Base-by-base conservation (phyloP, 768 basidiomycete genomes). In the Gymnopilus dilepis region DNA sequence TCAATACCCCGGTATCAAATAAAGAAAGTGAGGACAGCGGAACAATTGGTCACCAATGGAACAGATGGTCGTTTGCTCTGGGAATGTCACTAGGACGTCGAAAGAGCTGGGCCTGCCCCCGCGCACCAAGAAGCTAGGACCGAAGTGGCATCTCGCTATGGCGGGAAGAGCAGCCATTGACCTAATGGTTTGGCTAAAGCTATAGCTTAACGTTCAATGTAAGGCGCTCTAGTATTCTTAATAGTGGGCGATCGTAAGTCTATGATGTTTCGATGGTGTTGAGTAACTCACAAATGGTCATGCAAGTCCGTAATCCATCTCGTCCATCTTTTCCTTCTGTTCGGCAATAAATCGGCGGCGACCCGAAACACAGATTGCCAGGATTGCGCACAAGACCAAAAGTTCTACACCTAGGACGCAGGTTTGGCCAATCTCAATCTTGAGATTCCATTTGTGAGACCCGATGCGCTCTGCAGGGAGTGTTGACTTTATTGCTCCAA, bases 401-500 rank as follows among this genome's bases (percentile, higher is more conserved):
- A 66, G 24, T 56, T 68, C 60, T n/a, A 58, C 62, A 13, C 71
- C 73, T 13, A 72, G 59, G 11, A 70, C 60, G 12, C 61, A 40
- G 15, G 71, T 67, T 52, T 74, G 73, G 3, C 64, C 70, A 43
- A 70, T 71, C 58, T 74, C 67, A 24, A 71, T 59, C 28, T 70
- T 70, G 62, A 71, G 65, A 50, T 72, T 72, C 73, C 71, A 74
- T 28, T 66, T 69, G 31, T 68, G 67, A 1, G 68, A 67, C 6
- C 65, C 67, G 5, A 66, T 63, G 47, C 70, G 65, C 45, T 74
- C 71, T 1, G 64, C 57, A 15, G 71, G 69, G 19, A 69, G 59
- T 0, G 71, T 68, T 59, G 68, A 70, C 31, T 63, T 67, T 17
- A 64, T 45, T 13, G 65, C 69, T 5, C 71, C 67, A 7, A 62